These are phyloP conservation scores for Malassezia globosa DNA, from an alignment of 1,284 basidiomycete genomes.

Conservation along the genomic window DNA sequence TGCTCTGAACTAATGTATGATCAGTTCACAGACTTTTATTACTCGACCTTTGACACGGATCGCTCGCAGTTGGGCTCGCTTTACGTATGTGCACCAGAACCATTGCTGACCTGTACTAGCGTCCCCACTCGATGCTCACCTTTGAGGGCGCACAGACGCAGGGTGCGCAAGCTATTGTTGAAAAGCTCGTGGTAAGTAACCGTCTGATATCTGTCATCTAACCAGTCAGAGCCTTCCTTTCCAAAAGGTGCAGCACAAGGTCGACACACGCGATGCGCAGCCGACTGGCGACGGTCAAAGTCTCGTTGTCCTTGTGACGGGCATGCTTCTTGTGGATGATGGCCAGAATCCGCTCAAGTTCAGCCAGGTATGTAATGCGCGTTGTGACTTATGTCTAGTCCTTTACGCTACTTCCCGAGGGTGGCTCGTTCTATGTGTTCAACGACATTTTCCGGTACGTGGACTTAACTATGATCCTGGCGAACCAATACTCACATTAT, in stretches of 20 bases:
- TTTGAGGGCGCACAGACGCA: constrained; percentile 64
- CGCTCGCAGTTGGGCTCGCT: constrained; percentile 55
- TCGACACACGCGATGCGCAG: constrained; percentile 77
- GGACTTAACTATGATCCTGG: too few species aligned
- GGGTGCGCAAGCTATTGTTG: constrained; percentile 58
- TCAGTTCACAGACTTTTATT: constrained; percentile 45
- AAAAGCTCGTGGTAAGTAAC: constrained; percentile 57
- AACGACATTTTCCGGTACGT: constrained; percentile 43
- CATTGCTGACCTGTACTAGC: constrained; percentile 52
- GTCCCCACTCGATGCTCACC: constrained; percentile 72
- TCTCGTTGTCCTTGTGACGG: constrained; percentile 79
- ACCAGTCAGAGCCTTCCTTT: constrained; percentile 65
- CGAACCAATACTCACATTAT: not conserved
- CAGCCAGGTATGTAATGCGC: constrained; percentile 21
- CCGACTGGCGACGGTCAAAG: constrained; percentile 62
- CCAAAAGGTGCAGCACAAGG: constrained; percentile 65
- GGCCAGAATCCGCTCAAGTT: constrained; percentile 25
- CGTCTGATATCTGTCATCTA: not conserved
- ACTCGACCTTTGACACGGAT: constrained; percentile 57
- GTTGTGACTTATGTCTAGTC: constrained; percentile 36
- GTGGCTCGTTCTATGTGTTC: constrained; percentile 70
- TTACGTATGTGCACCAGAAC: constrained; percentile 56
- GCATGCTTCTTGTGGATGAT: constrained; percentile 54
- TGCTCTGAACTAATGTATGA: not conserved
- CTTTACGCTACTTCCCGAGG: constrained; percentile 79